Percentiles rank a stretch among this genome's conserved stretches.
Evolutionary conservation across 176 grass and related monocot species (phyloP).

Genomic region (Triticum dicoccoides): DNA sequence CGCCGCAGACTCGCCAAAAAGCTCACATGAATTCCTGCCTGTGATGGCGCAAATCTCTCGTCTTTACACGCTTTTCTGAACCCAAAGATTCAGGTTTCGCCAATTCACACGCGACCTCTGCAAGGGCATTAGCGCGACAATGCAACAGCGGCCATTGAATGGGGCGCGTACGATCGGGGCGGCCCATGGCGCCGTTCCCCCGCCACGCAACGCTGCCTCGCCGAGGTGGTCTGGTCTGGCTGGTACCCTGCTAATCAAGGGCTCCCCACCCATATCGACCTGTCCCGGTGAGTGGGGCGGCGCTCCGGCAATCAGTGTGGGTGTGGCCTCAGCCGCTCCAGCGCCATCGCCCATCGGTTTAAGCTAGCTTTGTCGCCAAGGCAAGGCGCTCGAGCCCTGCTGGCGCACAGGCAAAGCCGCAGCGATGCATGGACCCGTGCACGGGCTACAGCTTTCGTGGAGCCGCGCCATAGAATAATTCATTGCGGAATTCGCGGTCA

Average conservation of each 20-base stretch:
- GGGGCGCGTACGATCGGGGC: not conserved
- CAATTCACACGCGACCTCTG: not conserved
- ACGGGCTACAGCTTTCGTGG: conserved; percentile 25
- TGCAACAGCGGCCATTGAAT: conserved; percentile 3
- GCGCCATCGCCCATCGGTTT: not conserved
- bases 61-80: not conserved
- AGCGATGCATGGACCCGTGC: not conserved
- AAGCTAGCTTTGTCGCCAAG: conserved; percentile 25
- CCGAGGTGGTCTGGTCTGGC: not conserved
- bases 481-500: not conserved
- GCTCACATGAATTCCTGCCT: not conserved
- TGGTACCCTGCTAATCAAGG: not conserved
- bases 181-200: not conserved
- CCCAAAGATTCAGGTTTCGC: conserved; percentile 23
- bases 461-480: not conserved
- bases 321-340: not conserved
- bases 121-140: not conserved
- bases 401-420: not conserved
- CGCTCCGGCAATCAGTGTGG: conserved; percentile 21
- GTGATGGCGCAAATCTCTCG: conserved; percentile 31
- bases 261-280: not conserved
- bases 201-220: conserved; percentile 17
- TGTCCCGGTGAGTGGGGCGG: conserved; percentile 28
- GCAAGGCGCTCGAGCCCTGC: not conserved
- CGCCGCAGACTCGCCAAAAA: not conserved